phyloP scores from a whole-genome alignment of 805 yeast genomes.

The Lachancea waltii region DNA sequence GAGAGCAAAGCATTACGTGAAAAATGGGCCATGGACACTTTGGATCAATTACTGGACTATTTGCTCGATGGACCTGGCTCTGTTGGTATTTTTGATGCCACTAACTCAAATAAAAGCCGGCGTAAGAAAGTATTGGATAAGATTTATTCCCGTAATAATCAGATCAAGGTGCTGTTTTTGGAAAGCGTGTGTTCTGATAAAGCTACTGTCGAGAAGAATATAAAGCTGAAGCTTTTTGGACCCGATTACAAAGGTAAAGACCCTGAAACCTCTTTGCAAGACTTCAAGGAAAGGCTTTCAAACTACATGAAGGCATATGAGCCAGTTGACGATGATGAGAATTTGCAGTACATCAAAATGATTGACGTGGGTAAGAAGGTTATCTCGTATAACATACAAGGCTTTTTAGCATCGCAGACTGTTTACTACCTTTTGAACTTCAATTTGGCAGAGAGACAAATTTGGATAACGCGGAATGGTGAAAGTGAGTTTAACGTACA shows the following conservation, averaged over 20 bases:
- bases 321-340: slow-evolving; percentile 74
- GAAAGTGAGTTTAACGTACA: slow-evolving; percentile 78
- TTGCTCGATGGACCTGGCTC: slow-evolving; percentile 75
- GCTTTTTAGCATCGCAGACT: slow-evolving; percentile 86
- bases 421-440: slow-evolving; percentile 84
- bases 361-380: slow-evolving; percentile 93
- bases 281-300: slow-evolving; percentile 70
- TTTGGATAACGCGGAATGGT: slow-evolving; percentile 94
- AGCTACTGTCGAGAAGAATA: slow-evolving; percentile 72
- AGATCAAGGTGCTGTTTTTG: slow-evolving; percentile 70
- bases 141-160: slow-evolving; percentile 51
- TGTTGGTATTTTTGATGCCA: slow-evolving; percentile 88
- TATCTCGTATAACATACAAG: slow-evolving; percentile 83
- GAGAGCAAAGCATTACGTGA: slow-evolving; percentile 65
- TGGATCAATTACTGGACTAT: slow-evolving; percentile 77
- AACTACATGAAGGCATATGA: slow-evolving; percentile 89
- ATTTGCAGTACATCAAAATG: slow-evolving; percentile 84
- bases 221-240: slow-evolving; percentile 78
- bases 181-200: slow-evolving; percentile 86
- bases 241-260: slow-evolving; percentile 91
- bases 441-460: slow-evolving; percentile 82
- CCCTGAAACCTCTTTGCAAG: slow-evolving; percentile 67
- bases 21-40: slow-evolving; percentile 93
- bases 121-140: slow-evolving; percentile 51
- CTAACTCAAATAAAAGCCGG: slow-evolving; percentile 66